These are phyloP conservation scores for Tetrapisispora arboricola DNA, from an alignment of 805 yeast species.

Conservation along the genomic window DNA sequence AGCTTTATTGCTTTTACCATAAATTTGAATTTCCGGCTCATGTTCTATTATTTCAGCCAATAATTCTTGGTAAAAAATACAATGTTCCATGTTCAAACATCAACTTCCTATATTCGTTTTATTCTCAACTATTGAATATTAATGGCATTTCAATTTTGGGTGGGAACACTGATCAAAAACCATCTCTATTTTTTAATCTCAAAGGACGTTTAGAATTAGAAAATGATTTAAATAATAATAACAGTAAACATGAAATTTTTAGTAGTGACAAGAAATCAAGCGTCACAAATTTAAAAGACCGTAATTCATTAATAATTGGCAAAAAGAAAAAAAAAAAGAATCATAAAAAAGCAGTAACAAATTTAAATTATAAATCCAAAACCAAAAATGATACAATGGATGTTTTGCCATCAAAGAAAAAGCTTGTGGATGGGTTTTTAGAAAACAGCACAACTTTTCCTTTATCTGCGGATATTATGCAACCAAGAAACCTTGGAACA, in stretches of 20 bases:
- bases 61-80: constrained; percentile 18
- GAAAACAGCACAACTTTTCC: background rate
- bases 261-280: too few relatives aligned
- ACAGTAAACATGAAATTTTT: too few relatives aligned
- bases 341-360: too few relatives aligned
- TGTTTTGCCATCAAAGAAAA: too few relatives aligned
- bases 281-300: background rate
- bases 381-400: too few relatives aligned
- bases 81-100: constrained; percentile 16
- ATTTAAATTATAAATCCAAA: too few relatives aligned
- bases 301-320: background rate
- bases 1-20: constrained; percentile 29
- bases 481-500: background rate
- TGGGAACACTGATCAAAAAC: constrained; percentile 13
- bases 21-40: constrained; percentile 27
- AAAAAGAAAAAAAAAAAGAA: constrained; percentile 1
- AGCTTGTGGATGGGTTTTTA: background rate
- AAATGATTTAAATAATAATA: background rate
- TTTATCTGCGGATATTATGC: background rate
- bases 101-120: constrained; percentile 24
- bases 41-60: constrained; percentile 22
- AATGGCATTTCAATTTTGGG: constrained; percentile 25
- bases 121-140: constrained; percentile 20
- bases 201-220: constrained; percentile 2
- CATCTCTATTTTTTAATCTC: background rate